These are phyloP conservation scores for Chaetoscypha palmicola DNA, from an alignment of 2,329 filamentous ascomycete species.

Conservation along the genomic window DNA sequence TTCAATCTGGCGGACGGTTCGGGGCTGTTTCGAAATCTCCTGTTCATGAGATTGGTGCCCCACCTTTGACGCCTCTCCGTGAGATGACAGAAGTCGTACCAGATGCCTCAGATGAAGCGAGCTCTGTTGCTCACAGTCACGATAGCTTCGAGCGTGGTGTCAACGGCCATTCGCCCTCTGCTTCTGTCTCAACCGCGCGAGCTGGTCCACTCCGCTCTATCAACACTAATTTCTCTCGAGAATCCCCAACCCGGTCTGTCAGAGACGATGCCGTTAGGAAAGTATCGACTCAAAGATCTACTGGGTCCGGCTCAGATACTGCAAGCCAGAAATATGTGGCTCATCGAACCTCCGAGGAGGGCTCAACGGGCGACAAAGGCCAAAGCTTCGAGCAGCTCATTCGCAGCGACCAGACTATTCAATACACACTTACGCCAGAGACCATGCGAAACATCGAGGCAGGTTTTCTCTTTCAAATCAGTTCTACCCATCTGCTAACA, in stretches of 20 bases:
- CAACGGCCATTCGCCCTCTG: slow-evolving; percentile 12
- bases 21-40: slow-evolving; percentile 6
- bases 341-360: slow-evolving; percentile 53
- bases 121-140: slow-evolving; percentile 20
- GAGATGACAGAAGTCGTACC: slow-evolving; percentile 30
- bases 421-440: slow-evolving; percentile 74
- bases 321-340: slow-evolving; percentile 40
- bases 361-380: slow-evolving; percentile 49
- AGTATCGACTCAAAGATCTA: slow-evolving; percentile 29
- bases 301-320: slow-evolving; percentile 45
- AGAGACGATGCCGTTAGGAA: slow-evolving; percentile 14
- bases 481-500: slow-evolving; percentile 6
- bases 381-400: slow-evolving; percentile 74
- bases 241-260: slow-evolving; percentile 13
- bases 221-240: slow-evolving; percentile 8
- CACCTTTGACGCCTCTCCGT: slow-evolving; percentile 29
- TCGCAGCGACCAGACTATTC: slow-evolving; percentile 73
- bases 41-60: slow-evolving; percentile 18
- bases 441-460: slow-evolving; percentile 73
- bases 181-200: slow-evolving; percentile 11
- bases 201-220: slow-evolving; percentile 8
- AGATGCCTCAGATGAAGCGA: slow-evolving; percentile 29
- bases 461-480: slow-evolving; percentile 19
- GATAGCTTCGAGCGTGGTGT: slow-evolving; percentile 12
- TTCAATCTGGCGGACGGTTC: slow-evolving; percentile 1